These are phyloP conservation scores for Albophoma yamanashiensis DNA, from an alignment of 2,329 filamentous ascomycete species.

Conservation along the genomic window DNA sequence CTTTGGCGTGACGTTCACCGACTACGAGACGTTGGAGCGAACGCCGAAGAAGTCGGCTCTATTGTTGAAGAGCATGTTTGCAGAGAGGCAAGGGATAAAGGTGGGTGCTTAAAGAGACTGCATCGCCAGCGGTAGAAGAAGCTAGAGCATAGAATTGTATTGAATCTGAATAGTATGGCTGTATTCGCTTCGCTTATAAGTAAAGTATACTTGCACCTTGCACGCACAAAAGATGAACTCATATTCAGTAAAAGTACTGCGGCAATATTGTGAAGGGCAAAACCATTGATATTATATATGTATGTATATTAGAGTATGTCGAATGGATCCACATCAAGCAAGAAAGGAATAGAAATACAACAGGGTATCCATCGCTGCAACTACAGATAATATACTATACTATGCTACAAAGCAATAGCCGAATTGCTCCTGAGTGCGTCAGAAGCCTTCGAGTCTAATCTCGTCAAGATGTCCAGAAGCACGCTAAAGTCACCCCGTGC, in stretches of 20 bases:
- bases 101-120: neutral
- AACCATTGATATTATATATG: too few relatives aligned
- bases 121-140: neutral
- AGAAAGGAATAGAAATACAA: neutral
- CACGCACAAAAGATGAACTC: neutral
- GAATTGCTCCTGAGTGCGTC: conserved; percentile 24
- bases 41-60: conserved; percentile 26
- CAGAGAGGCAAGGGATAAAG: conserved; percentile 6
- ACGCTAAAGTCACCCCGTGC: conserved; percentile 27
- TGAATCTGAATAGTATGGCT: neutral
- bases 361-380: neutral
- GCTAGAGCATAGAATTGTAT: neutral
- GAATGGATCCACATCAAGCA: neutral
- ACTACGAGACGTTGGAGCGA: conserved; percentile 47
- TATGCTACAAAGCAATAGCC: conserved; percentile 3
- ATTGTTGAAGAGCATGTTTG: conserved; percentile 16
- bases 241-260: too few relatives aligned
- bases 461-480: conserved; percentile 27
- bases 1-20: conserved; percentile 76
- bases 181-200: neutral
- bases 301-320: too few relatives aligned
- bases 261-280: neutral
- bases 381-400: neutral
- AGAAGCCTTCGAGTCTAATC: conserved; percentile 31
- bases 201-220: neutral